Evolutionary conservation across 306 rosid species (phyloP), one percentile per base, ranked within the genome.

Genomic region (Pachyrhizus erosus): DNA sequence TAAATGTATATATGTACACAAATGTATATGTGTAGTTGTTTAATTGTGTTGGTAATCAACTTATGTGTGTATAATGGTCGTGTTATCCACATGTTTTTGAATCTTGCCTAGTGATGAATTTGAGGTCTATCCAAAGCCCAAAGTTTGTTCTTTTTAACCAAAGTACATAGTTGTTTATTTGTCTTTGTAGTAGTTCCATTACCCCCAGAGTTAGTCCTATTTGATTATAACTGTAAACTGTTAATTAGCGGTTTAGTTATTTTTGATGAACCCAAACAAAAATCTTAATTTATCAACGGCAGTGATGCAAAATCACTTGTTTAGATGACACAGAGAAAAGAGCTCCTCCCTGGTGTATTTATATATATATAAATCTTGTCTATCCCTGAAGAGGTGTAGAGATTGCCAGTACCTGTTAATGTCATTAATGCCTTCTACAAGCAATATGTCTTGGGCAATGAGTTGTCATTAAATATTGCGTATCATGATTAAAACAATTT

Each of bases 81-180:
- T 79, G 80, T 64, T 45, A 48, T 70, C 48, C 20, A 80, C 58
- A 13, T 80, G 85, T 64, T 69, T 79, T 70, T 75, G 45, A 49
- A 54, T 79, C 58, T 64, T 54, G 54, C 49, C 5, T 39, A 70
- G 52, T 34, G 40, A 70, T 66, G 13, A 18, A 64, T 33, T 27
- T 77, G 43, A 73, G 48, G 62, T 55, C 42, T 45, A 61, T 69
- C 49, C 55, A 31, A 51, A 40, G 42, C 49, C 75, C 18, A 27
- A 10, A 33, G 68, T 61, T 34, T 82, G 43, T 51, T 88, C 52
- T 65, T 75, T 21, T 60, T 20, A 52, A 74, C 74, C 58, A 33
- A 83, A 39, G 42, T 33, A n/a, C 68, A 5, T 61, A 61, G 39
- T 9, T 79, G 76, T 76, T 66, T 74, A 17, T 65, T 24, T 43